A percentile compares a stretch with the other conserved stretches of the same genome.
These are phyloP conservation scores for Colletotrichum filicis DNA, from an alignment of 2,329 filamentous ascomycete species.

Conservation along the genomic window DNA sequence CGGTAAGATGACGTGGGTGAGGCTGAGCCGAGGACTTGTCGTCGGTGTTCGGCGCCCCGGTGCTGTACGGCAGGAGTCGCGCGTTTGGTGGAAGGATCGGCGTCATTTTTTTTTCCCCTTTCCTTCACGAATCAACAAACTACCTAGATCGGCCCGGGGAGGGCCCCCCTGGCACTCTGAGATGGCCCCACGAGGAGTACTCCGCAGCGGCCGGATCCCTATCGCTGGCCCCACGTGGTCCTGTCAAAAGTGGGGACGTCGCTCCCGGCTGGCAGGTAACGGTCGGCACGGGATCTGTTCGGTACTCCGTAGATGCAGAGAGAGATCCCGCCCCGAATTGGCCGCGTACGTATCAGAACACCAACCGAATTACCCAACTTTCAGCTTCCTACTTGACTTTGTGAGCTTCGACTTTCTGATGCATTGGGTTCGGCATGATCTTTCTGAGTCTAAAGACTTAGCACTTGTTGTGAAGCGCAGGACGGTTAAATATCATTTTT, in stretches of 20 bases:
- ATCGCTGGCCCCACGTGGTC: constrained; percentile 21
- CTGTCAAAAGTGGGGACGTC: constrained; percentile 16
- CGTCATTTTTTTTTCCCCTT: not conserved
- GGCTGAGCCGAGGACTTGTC: not conserved
- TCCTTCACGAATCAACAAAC: not conserved
- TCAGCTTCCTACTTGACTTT: not conserved
- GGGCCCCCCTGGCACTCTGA: not conserved
- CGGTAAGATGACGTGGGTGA: not conserved
- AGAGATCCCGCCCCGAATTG: not conserved
- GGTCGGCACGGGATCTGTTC: not conserved
- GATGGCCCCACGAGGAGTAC: not conserved
- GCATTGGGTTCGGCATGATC: too few relatives aligned
- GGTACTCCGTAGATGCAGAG: not conserved
- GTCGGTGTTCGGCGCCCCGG: not conserved
- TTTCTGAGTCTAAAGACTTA: too few relatives aligned
- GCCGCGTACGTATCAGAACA: not conserved
- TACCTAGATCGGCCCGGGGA: not conserved
- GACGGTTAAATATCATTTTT: too few relatives aligned
- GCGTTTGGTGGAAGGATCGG: not conserved
- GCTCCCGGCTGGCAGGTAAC: constrained; percentile 16
- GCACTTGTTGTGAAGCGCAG: too few relatives aligned
- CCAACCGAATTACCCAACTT: too few relatives aligned
- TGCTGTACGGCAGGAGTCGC: not conserved
- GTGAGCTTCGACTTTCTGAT: too few relatives aligned
- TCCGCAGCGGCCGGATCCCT: constrained; percentile 1